Evolutionary conservation across 1,284 basidiomycete species (phyloP).

Genomic region (Cutaneotrichosporon curvatum): DNA sequence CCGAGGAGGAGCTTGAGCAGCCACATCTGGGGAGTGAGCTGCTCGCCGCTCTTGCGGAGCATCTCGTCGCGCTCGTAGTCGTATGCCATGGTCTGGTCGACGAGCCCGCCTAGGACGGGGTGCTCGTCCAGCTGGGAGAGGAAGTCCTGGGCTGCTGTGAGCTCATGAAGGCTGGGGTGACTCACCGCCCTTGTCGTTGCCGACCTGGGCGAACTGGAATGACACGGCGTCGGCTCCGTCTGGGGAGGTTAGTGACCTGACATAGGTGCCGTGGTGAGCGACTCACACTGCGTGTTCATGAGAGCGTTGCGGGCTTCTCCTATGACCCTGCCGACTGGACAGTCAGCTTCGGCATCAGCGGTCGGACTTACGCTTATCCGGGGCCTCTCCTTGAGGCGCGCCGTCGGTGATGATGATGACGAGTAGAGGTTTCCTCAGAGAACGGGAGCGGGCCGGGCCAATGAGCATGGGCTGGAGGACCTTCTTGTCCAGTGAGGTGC

Average conservation of each 20-base stretch:
- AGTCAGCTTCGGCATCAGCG: background rate
- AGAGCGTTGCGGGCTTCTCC: conserved; percentile 25
- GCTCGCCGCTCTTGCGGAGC: conserved; percentile 1
- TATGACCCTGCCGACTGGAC: conserved; percentile 28
- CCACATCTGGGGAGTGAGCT: conserved; percentile 4
- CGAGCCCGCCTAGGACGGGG: conserved; percentile 3
- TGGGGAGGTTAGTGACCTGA: background rate
- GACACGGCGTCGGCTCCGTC: conserved; percentile 9
- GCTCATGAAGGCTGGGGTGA: no score
- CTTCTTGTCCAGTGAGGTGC: conserved; percentile 2
- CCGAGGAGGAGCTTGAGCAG: conserved; percentile 8
- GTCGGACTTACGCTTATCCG: background rate
- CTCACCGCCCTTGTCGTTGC: conserved; percentile 9
- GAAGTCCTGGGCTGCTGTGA: conserved; percentile 8
- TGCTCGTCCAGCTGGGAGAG: conserved; percentile 9
- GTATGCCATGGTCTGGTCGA: conserved; percentile 15
- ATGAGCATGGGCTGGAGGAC: conserved; percentile 9
- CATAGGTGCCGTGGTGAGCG: no score
- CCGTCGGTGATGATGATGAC: conserved; percentile 45
- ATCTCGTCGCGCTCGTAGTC: conserved; percentile 15
- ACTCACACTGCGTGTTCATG: conserved; percentile 24
- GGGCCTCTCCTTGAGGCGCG: conserved; percentile 21
- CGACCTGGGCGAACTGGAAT: conserved; percentile 12
- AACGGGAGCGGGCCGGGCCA: background rate
- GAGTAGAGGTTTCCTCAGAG: conserved; percentile 8